These are phyloP conservation scores for Lanmaoa pseudosensibilis DNA, from an alignment of 768 basidiomycete species.

Conservation along the genomic window DNA sequence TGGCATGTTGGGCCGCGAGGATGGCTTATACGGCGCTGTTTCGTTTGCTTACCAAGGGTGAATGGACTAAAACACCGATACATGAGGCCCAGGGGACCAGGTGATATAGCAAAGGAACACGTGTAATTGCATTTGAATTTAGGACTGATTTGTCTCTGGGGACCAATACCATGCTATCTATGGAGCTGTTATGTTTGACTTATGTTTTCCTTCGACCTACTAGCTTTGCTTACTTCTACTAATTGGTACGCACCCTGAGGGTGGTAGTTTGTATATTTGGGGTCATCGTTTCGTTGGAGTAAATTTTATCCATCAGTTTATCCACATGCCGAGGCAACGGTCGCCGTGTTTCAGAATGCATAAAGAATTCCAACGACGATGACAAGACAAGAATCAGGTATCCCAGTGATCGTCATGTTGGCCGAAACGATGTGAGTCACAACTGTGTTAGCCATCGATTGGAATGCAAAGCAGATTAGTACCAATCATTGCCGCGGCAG, in stretches of 20 bases:
- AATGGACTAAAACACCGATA: conserved; percentile 1
- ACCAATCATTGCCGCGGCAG: background rate
- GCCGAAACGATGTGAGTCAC: background rate
- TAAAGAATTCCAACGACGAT: background rate
- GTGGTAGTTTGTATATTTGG: background rate
- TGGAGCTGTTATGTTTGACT: background rate
- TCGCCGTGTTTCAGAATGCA: background rate
- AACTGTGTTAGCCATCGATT: background rate
- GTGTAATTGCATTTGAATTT: background rate
- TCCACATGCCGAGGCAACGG: background rate
- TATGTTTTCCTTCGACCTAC: background rate
- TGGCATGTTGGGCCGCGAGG: conserved; percentile 89
- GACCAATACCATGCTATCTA: background rate
- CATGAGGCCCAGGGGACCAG: background rate
- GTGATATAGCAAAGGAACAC: background rate
- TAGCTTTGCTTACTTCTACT: background rate
- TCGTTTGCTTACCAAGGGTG: conserved; percentile 93
- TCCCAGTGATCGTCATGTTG: background rate
- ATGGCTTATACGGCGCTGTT: conserved; percentile 91
- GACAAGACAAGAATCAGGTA: background rate
- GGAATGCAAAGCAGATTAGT: background rate
- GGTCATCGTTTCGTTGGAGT: background rate
- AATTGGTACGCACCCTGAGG: background rate
- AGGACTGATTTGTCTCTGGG: background rate
- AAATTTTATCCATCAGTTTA: conserved; percentile 1